Conservation (phyloP, 208 protist species). For the Leishmania tropica region DNA sequence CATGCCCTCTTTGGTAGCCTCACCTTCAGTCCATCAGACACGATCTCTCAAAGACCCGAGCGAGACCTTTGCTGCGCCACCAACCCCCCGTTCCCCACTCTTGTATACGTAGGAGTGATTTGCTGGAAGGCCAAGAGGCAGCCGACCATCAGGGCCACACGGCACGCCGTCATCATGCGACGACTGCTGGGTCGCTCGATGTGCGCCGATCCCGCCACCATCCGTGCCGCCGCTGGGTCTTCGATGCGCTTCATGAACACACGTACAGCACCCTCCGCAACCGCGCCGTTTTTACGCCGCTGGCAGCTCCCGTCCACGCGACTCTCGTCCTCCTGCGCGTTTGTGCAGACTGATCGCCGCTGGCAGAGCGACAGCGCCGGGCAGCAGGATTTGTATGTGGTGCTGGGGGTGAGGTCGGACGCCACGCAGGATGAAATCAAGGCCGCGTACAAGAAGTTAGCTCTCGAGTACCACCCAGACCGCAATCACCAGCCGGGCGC, state of each 20-base stretch:
- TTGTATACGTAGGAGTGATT: background rate
- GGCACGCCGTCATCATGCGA: constrained; percentile 10
- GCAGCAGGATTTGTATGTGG: constrained; percentile 69
- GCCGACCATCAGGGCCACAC: background rate
- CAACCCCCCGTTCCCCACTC: background rate
- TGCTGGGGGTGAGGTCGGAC: constrained; percentile 72
- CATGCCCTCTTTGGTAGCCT: background rate
- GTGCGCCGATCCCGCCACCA: background rate
- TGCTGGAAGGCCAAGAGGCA: background rate
- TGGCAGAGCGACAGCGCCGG: constrained; percentile 21
- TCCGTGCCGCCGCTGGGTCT: background rate
- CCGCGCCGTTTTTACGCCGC: constrained; percentile 8
- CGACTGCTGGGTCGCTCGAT: constrained; percentile 7
- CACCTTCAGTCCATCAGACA: background rate
- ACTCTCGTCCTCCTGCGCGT: background rate
- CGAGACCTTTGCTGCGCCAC: background rate
- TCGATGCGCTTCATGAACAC: constrained; percentile 1
- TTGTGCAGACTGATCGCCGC: background rate
- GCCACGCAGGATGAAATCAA: constrained; percentile 91
- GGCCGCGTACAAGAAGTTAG: constrained; percentile 88
- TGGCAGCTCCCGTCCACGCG: background rate
- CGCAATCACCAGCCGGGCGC: constrained; percentile 80
- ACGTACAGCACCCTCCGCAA: background rate
- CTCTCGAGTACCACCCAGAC: constrained; percentile 91
- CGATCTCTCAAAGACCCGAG: background rate